Percentiles rank a stretch among this genome's conserved stretches.
These are phyloP conservation scores for Liriodendron chinense DNA, from an alignment of 164 flowering plant genomes.

Conservation along the genomic window DNA sequence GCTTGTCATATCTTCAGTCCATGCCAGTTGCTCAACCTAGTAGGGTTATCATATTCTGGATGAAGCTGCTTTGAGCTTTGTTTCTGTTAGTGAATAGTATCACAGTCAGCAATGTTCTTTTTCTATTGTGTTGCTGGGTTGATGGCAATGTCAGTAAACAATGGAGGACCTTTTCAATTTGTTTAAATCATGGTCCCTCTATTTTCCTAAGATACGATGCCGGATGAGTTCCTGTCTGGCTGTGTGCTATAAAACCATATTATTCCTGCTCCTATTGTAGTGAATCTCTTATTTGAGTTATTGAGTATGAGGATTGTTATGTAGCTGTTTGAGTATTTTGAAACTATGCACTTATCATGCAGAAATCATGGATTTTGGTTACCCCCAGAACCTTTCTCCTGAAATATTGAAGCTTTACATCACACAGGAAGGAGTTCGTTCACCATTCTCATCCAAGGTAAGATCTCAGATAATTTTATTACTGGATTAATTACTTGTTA, in stretches of 20 bases:
- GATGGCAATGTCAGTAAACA: neutral
- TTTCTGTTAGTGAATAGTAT: neutral
- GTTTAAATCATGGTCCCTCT: neutral
- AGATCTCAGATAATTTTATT: constrained; percentile 9
- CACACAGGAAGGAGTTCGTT: constrained; percentile 98
- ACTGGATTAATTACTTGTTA: neutral
- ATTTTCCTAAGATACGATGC: neutral
- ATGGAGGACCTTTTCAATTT: neutral
- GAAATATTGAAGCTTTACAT: constrained; percentile 97
- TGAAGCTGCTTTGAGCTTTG: neutral
- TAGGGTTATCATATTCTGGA: neutral
- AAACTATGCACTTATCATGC: constrained; percentile 23
- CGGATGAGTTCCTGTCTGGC: neutral
- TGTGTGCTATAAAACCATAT: neutral
- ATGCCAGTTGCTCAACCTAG: no score
- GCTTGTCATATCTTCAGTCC: neutral
- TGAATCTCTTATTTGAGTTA: neutral
- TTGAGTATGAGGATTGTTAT: neutral
- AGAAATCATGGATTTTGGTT: constrained; percentile 99
- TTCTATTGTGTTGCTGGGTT: neutral
- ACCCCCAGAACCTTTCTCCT: constrained; percentile 97
- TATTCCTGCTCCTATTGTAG: neutral
- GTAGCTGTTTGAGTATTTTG: neutral
- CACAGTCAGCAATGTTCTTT: neutral
- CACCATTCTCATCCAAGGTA: constrained; percentile 97